phyloP scores from a whole-genome alignment of 2,329 filamentous ascomycete genomes.

The Trichothecium sympodiale region DNA sequence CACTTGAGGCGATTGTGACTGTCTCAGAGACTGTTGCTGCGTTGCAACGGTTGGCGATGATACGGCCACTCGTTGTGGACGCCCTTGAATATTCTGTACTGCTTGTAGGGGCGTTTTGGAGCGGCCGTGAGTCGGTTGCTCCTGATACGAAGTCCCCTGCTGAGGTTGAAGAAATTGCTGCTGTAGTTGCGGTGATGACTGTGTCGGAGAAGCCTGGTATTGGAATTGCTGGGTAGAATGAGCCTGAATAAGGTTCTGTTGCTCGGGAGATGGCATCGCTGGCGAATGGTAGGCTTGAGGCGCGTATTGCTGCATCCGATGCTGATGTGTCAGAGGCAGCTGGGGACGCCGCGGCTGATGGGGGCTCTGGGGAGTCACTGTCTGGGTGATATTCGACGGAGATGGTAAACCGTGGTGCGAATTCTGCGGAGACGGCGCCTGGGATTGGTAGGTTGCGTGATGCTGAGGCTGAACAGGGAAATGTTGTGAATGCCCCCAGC shows the following conservation, averaged over 20 bases:
- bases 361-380: constrained; percentile 4
- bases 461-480: constrained; percentile 7
- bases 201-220: constrained; percentile 4
- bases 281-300: constrained; percentile 4
- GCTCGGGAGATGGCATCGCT: constrained; percentile 3
- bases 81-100: constrained; percentile 4
- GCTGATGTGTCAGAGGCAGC: constrained; percentile 8
- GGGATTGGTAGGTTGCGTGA: neutral
- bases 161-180: constrained; percentile 4
- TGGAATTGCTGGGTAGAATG: constrained; percentile 2
- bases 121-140: too few relatives aligned
- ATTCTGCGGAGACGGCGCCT: too few relatives aligned
- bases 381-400: constrained; percentile 1
- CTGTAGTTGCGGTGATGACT: constrained; percentile 4
- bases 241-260: constrained; percentile 4
- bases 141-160: too few relatives aligned
- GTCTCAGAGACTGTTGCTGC: constrained; percentile 10
- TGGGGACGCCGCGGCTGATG: constrained; percentile 10
- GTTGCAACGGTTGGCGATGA: too few relatives aligned
- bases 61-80: too few relatives aligned
- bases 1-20: constrained; percentile 1
- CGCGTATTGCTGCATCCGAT: constrained; percentile 5
- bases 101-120: constrained; percentile 9
- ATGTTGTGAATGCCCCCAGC: constrained; percentile 2
- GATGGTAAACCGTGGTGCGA: too few relatives aligned